Conservation (phyloP, 352 stramenopile genomes). For the Globisporangium viniferum region DNA sequence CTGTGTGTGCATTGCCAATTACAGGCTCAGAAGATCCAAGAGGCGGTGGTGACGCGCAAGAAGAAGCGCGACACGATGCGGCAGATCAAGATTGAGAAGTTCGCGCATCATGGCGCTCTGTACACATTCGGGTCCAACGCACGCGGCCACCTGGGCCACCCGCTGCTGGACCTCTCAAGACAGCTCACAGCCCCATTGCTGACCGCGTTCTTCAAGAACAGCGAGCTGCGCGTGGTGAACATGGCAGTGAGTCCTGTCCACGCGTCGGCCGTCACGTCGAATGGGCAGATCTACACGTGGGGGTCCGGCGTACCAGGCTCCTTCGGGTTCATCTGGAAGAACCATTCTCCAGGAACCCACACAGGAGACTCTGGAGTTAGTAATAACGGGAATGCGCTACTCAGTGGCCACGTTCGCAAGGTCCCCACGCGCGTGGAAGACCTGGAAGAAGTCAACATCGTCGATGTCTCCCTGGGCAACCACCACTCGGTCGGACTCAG, state of each 20-base stretch:
- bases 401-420: slow-evolving; percentile 21
- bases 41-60: slow-evolving; percentile 60
- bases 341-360: background rate
- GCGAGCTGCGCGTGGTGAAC: slow-evolving; percentile 51
- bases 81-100: slow-evolving; percentile 69
- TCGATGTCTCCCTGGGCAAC: slow-evolving; percentile 44
- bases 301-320: slow-evolving; percentile 56
- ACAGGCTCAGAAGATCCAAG: slow-evolving; percentile 54
- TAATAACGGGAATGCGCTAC: background rate
- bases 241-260: slow-evolving; percentile 52
- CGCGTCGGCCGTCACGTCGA: slow-evolving; percentile 55
- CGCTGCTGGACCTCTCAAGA: slow-evolving; percentile 35
- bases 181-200: slow-evolving; percentile 41
- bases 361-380: background rate
- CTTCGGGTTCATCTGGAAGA: slow-evolving; percentile 51
- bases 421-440: slow-evolving; percentile 63
- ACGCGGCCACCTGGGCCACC: slow-evolving; percentile 51
- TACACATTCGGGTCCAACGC: slow-evolving; percentile 69
- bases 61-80: slow-evolving; percentile 61
- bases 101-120: slow-evolving; percentile 61
- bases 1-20: background rate
- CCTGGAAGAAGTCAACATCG: slow-evolving; percentile 50
- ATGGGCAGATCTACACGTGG: slow-evolving; percentile 72
- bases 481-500: slow-evolving; percentile 71
- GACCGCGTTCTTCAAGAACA: slow-evolving; percentile 66